Conservation (phyloP, 768 basidiomycete species). For the Tylopilus subfusipes region DNA sequence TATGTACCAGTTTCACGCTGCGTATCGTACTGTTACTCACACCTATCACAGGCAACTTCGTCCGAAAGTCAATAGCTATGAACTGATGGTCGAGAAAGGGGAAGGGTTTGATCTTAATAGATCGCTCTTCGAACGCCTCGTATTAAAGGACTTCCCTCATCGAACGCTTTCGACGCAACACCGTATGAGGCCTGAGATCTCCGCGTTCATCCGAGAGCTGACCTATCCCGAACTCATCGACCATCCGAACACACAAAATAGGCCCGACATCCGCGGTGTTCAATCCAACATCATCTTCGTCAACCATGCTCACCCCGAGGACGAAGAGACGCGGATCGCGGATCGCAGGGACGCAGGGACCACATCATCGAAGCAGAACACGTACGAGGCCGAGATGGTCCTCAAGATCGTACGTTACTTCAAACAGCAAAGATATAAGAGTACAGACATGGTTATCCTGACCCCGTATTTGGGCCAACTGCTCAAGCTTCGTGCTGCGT, state of each 20-base stretch:
- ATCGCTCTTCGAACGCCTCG: constrained; percentile 68
- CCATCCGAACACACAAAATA: constrained; percentile 43
- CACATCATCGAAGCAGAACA: constrained; percentile 59
- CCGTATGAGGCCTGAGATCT: constrained; percentile 77
- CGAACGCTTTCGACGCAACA: constrained; percentile 54
- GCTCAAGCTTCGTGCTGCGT: constrained; percentile 40
- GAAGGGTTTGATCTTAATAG: constrained; percentile 65
- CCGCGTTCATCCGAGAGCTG: constrained; percentile 53
- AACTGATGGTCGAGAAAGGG: constrained; percentile 64
- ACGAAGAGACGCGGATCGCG: constrained; percentile 36
- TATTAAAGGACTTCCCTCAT: constrained; percentile 61
- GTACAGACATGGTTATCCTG: constrained; percentile 55
- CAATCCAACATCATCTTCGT: constrained; percentile 61
- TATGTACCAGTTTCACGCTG: constrained; percentile 22
- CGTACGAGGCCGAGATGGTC: constrained; percentile 59
- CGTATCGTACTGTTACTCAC: background rate
- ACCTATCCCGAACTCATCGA: constrained; percentile 71
- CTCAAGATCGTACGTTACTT: constrained; percentile 65
- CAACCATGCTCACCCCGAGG: constrained; percentile 55
- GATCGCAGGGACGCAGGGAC: constrained; percentile 49
- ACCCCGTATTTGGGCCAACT: constrained; percentile 73
- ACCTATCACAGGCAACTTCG: constrained; percentile 54
- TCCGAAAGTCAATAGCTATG: constrained; percentile 67
- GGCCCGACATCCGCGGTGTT: constrained; percentile 54
- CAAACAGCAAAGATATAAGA: constrained; percentile 65